These are phyloP conservation scores for Aspergillus amoenus DNA, from an alignment of 2,329 filamentous ascomycete genomes.

Conservation along the genomic window DNA sequence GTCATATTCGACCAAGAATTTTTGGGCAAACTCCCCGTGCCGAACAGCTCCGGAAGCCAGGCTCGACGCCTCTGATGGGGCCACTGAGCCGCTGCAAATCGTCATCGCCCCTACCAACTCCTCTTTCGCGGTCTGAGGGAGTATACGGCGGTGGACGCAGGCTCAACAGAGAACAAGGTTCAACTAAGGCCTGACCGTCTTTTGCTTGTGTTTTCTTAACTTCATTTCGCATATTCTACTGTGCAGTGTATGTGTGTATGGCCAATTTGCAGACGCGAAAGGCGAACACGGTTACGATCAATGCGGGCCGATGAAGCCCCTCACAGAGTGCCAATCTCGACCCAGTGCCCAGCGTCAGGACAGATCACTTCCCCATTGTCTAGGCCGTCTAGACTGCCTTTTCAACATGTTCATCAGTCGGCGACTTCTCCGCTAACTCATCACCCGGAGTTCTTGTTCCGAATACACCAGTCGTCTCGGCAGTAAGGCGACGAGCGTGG, in stretches of 20 bases:
- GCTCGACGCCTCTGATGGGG: not conserved
- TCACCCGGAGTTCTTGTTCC: slow-evolving; percentile 1
- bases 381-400: slow-evolving; percentile 12
- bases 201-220: not conserved
- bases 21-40: not conserved
- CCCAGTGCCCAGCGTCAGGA: not conserved
- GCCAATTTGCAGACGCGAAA: not conserved
- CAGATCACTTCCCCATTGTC: not conserved
- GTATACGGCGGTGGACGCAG: not conserved
- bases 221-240: not conserved
- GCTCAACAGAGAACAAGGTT: no score
- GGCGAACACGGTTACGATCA: not conserved
- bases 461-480: not conserved
- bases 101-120: not conserved
- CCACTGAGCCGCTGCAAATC: not conserved
- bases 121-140: not conserved
- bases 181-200: not conserved
- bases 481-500: slow-evolving; percentile 6
- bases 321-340: not conserved
- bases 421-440: slow-evolving; percentile 4
- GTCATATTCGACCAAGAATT: not conserved
- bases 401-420: slow-evolving; percentile 18
- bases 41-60: not conserved
- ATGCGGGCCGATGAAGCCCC: not conserved
- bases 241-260: not conserved